These are phyloP conservation scores for Trichoderma sp. DNA, from an alignment of 2,329 filamentous ascomycete species.

Conservation along the genomic window DNA sequence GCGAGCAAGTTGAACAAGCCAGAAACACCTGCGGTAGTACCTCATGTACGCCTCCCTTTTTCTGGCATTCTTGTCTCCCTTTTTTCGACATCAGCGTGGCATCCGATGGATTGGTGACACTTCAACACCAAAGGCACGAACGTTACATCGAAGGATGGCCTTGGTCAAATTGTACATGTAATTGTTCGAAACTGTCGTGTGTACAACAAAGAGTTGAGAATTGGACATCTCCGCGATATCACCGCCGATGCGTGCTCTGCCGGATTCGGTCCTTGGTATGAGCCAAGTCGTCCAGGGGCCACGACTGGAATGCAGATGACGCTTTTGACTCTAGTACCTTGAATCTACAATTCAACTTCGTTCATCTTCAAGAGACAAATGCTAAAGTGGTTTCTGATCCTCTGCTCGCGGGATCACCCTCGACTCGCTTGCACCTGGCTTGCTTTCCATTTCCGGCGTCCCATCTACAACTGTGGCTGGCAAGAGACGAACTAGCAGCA, in stretches of 20 bases:
- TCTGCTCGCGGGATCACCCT: no score
- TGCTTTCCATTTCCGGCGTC: slow-evolving; percentile 5
- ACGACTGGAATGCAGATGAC: slow-evolving; percentile 20
- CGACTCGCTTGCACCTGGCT: not conserved
- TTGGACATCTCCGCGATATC: not conserved
- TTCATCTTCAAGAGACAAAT: not conserved
- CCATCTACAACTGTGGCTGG: not conserved
- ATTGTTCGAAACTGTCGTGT: not conserved
- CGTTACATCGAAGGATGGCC: no score
- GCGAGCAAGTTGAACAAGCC: no score
- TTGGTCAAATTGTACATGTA: not conserved
- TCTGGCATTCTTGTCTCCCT: no score
- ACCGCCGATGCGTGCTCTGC: not conserved
- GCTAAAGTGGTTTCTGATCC: not conserved
- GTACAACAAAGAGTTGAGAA: no score
- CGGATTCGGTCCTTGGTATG: not conserved
- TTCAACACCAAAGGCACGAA: no score
- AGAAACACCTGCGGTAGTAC: no score
- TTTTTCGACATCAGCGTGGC: no score
- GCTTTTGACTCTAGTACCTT: not conserved
- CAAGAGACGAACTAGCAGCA: not conserved
- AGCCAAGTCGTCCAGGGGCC: not conserved
- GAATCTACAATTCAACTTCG: not conserved
- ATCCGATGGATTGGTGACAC: no score
- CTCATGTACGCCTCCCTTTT: no score